Base-by-base conservation (phyloP, 345 rosid genomes). In the Moricandia arvensis region DNA sequence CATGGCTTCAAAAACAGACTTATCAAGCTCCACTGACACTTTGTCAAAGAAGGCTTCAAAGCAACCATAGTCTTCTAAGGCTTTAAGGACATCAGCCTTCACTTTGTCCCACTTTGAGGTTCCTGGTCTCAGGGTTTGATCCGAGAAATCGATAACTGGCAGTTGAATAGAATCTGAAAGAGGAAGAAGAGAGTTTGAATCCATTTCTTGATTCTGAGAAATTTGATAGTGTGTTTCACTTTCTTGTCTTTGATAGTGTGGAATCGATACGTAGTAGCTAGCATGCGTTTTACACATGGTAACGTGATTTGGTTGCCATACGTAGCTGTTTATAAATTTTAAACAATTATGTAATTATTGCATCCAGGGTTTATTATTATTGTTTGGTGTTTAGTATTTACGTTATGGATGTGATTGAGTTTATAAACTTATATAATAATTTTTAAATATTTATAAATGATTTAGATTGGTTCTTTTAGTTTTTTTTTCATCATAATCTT, bases 51-150 rank as follows among this genome's bases (percentile, higher is more conserved):
- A 34, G 24, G 77, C 81, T 67, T 71, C 72, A 5, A 77, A 77
- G 16, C 77, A 58, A 17, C 81, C 77, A 16, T 59, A 78, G 13
- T 78, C 77, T 78, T 78, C 68, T 65, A 78, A 13, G 66, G 81
- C 81, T 78, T 66, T 72, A 47, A 57, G 68, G n/a, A 78, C 75
- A 69, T 70, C 31, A 70, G 8, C n/a, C 24, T 27, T 76, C 60
- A 43, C 66, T 53, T 70, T 11, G 7, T 55, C 66, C 80, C 80
- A 76, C 58, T 69, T 70, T 33, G 80, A 76, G 66, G 60, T 76
- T 76, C 80, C 71, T 63, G 80, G 80, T 63, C 15, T 69, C 31
- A 76, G 51, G 2, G 61, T 55, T 76, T 41, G 6, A 26, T 63
- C 66, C 0, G 75, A 76, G 37, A 76, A 70, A 76, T 76, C 60